Percentiles rank a stretch among this genome's conserved stretches.
Conservation (phyloP, 306 rosid species). For the Abrus pulchellus region DNA sequence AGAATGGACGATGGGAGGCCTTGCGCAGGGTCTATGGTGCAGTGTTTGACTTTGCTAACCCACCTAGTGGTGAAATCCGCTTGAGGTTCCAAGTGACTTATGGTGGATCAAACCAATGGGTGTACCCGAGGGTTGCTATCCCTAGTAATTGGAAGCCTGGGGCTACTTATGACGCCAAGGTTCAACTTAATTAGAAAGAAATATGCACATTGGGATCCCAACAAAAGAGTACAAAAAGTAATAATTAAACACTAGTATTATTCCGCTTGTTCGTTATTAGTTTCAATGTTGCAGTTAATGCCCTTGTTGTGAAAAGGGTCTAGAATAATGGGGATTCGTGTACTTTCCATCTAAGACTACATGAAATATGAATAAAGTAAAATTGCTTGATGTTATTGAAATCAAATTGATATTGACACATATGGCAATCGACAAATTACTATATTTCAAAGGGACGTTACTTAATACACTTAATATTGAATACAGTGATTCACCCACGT, state of each 20-base stretch:
- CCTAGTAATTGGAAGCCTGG: constrained; percentile 72
- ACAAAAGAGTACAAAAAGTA: not conserved
- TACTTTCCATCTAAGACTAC: not conserved
- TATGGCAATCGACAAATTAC: no score
- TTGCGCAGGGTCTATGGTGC: constrained; percentile 69
- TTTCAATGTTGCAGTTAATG: not conserved
- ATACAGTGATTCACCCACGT: no score
- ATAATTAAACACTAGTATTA: not conserved
- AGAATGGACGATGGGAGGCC: constrained; percentile 65
- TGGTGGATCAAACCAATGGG: constrained; percentile 46
- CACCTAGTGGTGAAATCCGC: constrained; percentile 58
- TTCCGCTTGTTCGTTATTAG: not conserved
- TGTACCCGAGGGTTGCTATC: constrained; percentile 50
- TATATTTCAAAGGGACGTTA: no score
- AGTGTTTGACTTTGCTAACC: constrained; percentile 70
- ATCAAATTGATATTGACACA: no score
- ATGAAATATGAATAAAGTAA: constrained; percentile 21
- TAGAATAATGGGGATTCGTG: constrained; percentile 4
- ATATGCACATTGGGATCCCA: not conserved
- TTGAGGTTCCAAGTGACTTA: constrained; percentile 64
- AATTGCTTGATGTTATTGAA: not conserved
- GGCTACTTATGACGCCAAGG: constrained; percentile 51
- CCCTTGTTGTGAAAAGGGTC: no score
- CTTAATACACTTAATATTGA: no score
- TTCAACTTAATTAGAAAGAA: constrained; percentile 50